These are phyloP conservation scores for Leucoagaricus sp. DNA, from an alignment of 1,284 basidiomycete species.

Conservation along the genomic window DNA sequence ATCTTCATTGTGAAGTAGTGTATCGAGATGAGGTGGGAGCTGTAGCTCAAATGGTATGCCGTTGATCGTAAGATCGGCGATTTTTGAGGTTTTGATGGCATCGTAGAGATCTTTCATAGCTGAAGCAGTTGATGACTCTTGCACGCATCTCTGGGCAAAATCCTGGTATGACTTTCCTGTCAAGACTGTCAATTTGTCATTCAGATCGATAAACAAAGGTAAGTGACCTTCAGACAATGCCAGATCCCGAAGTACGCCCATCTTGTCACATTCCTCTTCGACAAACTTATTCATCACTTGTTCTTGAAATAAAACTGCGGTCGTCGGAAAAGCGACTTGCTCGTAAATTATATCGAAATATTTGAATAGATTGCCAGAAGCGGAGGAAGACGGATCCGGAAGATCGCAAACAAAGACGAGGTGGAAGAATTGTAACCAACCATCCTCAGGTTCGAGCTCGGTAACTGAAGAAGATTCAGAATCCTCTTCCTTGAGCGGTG, in stretches of 20 bases:
- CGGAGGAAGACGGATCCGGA: conserved; percentile 84
- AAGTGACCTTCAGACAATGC: conserved; percentile 57
- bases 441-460: conserved; percentile 34
- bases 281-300: conserved; percentile 85
- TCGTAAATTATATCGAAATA: conserved; percentile 87
- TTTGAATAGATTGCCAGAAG: conserved; percentile 70
- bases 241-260: conserved; percentile 71
- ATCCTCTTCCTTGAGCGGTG: conserved; percentile 31
- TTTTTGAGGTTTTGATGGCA: conserved; percentile 68
- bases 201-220: neutral
- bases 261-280: conserved; percentile 70
- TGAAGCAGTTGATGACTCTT: conserved; percentile 68
- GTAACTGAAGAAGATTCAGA: neutral
- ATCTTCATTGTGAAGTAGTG: conserved; percentile 63
- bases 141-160: conserved; percentile 61
- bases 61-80: conserved; percentile 76
- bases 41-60: conserved; percentile 79
- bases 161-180: conserved; percentile 57
- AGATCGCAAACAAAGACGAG: conserved; percentile 87
- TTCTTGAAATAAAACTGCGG: conserved; percentile 86
- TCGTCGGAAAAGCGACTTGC: conserved; percentile 84
- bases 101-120: conserved; percentile 77
- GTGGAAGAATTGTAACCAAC: conserved; percentile 83
- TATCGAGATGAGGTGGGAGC: conserved; percentile 77
- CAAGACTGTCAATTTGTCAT: conserved; percentile 2